Conservation (phyloP, 2,329 filamentous ascomycete species). For the Monilinia fructigena region DNA sequence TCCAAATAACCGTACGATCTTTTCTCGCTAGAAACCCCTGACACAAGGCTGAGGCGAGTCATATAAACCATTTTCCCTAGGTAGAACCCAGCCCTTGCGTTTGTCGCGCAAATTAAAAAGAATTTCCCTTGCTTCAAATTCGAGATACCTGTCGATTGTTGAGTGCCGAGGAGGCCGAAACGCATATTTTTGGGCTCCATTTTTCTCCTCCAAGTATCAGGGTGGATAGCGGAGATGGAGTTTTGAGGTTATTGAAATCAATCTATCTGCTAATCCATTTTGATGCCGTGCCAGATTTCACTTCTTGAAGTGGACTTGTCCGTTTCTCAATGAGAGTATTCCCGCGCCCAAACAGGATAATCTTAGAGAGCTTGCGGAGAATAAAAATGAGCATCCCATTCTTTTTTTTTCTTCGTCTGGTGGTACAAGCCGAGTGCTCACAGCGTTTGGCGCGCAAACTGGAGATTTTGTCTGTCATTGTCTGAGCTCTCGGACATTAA, state of each 20-base stretch:
- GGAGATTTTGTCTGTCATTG: constrained; percentile 4
- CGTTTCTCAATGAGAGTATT: not conserved
- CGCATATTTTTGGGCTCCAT: not conserved
- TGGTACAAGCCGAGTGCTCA: not conserved
- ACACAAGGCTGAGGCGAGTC: constrained; percentile 18
- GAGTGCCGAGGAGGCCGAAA: constrained; percentile 9
- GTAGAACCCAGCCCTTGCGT: constrained; percentile 12
- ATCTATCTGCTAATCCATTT: constrained; percentile 7
- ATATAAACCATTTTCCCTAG: not conserved
- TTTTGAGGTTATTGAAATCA: constrained; percentile 16
- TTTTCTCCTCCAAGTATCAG: not conserved
- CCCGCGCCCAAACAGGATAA: not conserved
- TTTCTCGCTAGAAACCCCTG: constrained; percentile 19
- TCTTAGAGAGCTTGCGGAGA: constrained; percentile 11
- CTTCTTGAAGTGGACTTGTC: not conserved
- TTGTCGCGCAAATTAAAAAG: constrained; percentile 21
- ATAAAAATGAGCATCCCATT: constrained; percentile 1
- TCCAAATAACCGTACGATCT: constrained; percentile 12
- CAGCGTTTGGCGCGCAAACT: constrained; percentile 16
- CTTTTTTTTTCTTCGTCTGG: not conserved
- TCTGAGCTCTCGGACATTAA: constrained; percentile 16
- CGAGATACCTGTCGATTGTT: not conserved
- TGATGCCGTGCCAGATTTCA: not conserved
- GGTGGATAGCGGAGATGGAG: constrained; percentile 3
- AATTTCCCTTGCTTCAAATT: constrained; percentile 15